Base-by-base conservation (phyloP, 1,284 basidiomycete species). In the Anthracocystis walkeri region DNA sequence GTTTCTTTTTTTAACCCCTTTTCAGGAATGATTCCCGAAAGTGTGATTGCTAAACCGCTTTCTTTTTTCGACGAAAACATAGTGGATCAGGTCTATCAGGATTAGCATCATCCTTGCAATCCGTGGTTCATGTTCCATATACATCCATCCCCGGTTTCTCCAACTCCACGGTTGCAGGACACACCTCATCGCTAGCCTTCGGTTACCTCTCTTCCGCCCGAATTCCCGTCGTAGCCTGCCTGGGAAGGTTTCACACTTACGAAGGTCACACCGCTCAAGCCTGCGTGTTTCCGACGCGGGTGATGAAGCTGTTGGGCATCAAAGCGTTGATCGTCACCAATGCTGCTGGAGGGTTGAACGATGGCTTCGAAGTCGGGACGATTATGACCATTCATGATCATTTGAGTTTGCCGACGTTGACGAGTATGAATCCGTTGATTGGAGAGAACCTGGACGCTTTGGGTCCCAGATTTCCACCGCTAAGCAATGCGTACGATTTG, bases 301-400 rank as follows among this genome's bases (percentile, higher is more conserved):
- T 91, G 7, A 90, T 94, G 89, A 90, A 90, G 23, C 88, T 87
- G 62, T 86, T 94, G 29, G 93, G 93, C 4, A 89, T 93, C 45
- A 88, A 89, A 75, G 87, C 91, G 67, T 83, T 94, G 61, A 91
- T 94, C 72, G 92, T 94, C 49, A 94, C 93, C 25, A 94, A 94
- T 81, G 93, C 93, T 11, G 89, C 92, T 21, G 93, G 93, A 23
- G 90, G 90, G 7, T 87, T 94, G 23, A 92, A 92, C 80, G 90
- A 90, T 8, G 78, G 87, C 4, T 89, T 92, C 65, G 87, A 90
- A 12, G 90, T 93, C n/a, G 93, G 93, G 77, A 93, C 92, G 7
- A 92, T 94, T 76, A 91, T 94, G 50, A 90, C 91, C 16, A 87
- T 94, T 21, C 91, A 91, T 56, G 93, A 94, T 84, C 93, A 94